phyloP scores from a whole-genome alignment of 305 asterid species.

The Salvia sclarea region DNA sequence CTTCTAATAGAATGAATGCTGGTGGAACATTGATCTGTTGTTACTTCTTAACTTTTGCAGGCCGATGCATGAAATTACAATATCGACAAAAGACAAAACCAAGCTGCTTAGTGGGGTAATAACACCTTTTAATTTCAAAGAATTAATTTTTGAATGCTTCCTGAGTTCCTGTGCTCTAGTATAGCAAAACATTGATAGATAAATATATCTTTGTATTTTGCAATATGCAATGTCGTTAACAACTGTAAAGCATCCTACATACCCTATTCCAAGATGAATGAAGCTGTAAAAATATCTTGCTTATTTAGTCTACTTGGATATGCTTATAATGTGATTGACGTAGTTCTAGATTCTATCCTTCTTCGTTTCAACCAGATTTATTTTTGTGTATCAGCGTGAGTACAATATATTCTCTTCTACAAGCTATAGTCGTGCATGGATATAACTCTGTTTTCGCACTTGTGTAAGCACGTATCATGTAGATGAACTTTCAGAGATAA shows the following conservation, averaged over 20 bases:
- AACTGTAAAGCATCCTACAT: background rate
- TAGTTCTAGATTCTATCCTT: background rate
- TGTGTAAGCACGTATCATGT: too few relatives aligned
- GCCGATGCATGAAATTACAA: slow-evolving; percentile 73
- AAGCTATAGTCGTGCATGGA: background rate
- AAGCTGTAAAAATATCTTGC: background rate
- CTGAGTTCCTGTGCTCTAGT: background rate
- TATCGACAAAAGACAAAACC: slow-evolving; percentile 84
- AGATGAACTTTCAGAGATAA: too few relatives aligned
- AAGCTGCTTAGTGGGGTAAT: slow-evolving; percentile 87
- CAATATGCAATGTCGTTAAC: slow-evolving; percentile 1
- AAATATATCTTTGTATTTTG: background rate
- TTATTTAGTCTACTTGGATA: background rate
- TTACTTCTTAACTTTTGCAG: slow-evolving; percentile 40
- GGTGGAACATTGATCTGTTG: background rate
- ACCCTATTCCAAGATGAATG: too few relatives aligned
- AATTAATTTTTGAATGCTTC: slow-evolving; percentile 4
- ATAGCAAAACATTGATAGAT: slow-evolving; percentile 3
- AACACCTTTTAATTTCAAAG: slow-evolving; percentile 25
- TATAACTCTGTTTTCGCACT: background rate
- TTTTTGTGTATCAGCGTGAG: background rate
- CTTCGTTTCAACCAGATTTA: background rate
- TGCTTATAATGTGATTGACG: background rate
- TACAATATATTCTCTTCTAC: background rate
- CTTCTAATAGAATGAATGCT: background rate